Conservation (phyloP, 1,284 basidiomycete genomes). For the Termitomyces sp. region DNA sequence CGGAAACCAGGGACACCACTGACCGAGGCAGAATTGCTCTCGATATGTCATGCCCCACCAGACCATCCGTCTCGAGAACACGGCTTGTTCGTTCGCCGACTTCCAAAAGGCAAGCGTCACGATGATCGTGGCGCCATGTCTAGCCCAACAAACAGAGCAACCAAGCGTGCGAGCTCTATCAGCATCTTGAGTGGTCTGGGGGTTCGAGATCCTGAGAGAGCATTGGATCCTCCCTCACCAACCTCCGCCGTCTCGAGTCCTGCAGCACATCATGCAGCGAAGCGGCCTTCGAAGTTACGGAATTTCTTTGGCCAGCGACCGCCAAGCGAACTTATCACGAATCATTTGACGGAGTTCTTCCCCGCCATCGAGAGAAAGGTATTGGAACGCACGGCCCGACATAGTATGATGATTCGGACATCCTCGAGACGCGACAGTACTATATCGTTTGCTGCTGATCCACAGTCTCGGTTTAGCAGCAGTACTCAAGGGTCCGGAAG, state of each 20-base stretch:
- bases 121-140: slow-evolving; percentile 34
- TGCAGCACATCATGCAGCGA: slow-evolving; percentile 30
- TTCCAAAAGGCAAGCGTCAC: slow-evolving; percentile 38
- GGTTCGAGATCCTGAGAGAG: slow-evolving; percentile 66
- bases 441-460: slow-evolving; percentile 35
- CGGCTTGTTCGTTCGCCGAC: slow-evolving; percentile 71
- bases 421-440: slow-evolving; percentile 44
- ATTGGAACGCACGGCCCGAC: slow-evolving; percentile 76
- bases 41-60: slow-evolving; percentile 81
- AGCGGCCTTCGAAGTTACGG: slow-evolving; percentile 70
- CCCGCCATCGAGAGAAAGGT: slow-evolving; percentile 89
- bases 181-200: slow-evolving; percentile 92
- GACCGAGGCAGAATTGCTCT: slow-evolving; percentile 80
- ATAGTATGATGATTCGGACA: slow-evolving; percentile 79
- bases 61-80: slow-evolving; percentile 80
- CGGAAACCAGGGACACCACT: slow-evolving; percentile 55
- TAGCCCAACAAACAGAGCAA: slow-evolving; percentile 52
- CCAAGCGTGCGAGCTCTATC: slow-evolving; percentile 90
- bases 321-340: slow-evolving; percentile 94
- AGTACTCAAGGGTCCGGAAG: slow-evolving; percentile 61
- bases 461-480: slow-evolving; percentile 58
- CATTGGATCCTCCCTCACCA: slow-evolving; percentile 50
- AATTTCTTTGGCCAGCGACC: slow-evolving; percentile 99
- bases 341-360: slow-evolving; percentile 95
- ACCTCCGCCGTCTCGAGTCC: slow-evolving; percentile 31